Percentiles rank a stretch among this genome's conserved stretches.
Evolutionary conservation across 1,284 basidiomycete species (phyloP).

Genomic region (Malassezia equina): DNA sequence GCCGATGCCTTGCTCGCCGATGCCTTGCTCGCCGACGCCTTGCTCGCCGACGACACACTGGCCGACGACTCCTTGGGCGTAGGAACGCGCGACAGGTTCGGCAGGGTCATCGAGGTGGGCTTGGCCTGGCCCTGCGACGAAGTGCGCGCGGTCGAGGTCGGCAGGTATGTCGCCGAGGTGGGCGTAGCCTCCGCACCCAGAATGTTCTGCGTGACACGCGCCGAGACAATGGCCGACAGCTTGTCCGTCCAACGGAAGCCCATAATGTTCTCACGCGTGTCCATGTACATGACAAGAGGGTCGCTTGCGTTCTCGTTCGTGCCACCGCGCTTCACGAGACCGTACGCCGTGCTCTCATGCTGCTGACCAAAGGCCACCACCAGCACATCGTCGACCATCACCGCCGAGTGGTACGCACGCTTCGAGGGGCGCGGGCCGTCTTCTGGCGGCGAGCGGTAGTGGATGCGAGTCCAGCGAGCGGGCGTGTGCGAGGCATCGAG

Average conservation of each 20-base stretch:
- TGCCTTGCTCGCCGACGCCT: not conserved
- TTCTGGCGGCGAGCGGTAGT: conserved; percentile 16
- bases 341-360: conserved; percentile 8
- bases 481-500: conserved; percentile 31
- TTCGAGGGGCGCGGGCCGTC: conserved; percentile 14
- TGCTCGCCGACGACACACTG: conserved; percentile 1
- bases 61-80: not conserved
- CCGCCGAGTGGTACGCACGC: conserved; percentile 45
- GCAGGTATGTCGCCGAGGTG: not conserved
- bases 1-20: conserved; percentile 1
- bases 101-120: not conserved
- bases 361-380: conserved; percentile 42
- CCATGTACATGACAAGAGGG: conserved; percentile 14
- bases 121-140: not conserved
- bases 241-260: conserved; percentile 33
- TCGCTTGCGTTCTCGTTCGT: conserved; percentile 5
- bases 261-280: conserved; percentile 20
- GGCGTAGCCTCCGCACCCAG: not conserved
- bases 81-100: conserved; percentile 4
- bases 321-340: conserved; percentile 14
- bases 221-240: conserved; percentile 26
- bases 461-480: conserved; percentile 20
- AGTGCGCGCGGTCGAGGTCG: not conserved
- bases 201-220: conserved; percentile 9
- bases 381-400: conserved; percentile 33